phyloP scores from a whole-genome alignment of 768 basidiomycete species.

The Tephrocybe sp. region DNA sequence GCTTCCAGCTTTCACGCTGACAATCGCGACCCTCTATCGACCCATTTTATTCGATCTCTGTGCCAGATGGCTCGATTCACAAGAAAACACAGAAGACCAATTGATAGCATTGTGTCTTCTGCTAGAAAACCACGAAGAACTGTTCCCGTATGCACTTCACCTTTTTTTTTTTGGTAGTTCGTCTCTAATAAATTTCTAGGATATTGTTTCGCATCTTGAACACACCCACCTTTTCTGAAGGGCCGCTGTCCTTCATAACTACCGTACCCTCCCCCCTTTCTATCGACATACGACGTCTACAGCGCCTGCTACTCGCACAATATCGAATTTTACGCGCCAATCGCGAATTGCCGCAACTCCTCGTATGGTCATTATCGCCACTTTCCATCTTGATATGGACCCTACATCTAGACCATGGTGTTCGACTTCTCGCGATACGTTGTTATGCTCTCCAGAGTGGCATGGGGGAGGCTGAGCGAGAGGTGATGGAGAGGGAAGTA shows the following conservation, averaged over 20 bases:
- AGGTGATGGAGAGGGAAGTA: constrained; percentile 57
- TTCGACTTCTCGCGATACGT: constrained; percentile 69
- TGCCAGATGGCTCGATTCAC: constrained; percentile 74
- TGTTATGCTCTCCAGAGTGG: constrained; percentile 77
- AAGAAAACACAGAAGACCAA: constrained; percentile 48
- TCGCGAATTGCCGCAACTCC: constrained; percentile 58
- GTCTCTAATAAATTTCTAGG: constrained; percentile 33
- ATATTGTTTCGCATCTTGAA: constrained; percentile 54
- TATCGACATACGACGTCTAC: constrained; percentile 50
- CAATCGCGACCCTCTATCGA: constrained; percentile 65
- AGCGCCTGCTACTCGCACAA: constrained; percentile 74
- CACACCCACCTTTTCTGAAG: constrained; percentile 41
- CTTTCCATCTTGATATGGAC: constrained; percentile 45
- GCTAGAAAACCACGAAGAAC: constrained; percentile 67
- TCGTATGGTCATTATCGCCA: constrained; percentile 68
- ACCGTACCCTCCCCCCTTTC: constrained; percentile 29
- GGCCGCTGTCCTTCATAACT: constrained; percentile 54
- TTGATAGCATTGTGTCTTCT: constrained; percentile 62
- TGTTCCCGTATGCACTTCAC: constrained; percentile 59
- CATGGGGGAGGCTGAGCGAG: constrained; percentile 77
- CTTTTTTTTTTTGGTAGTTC: constrained; percentile 13
- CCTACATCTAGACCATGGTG: constrained; percentile 52
- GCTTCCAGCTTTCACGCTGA: constrained; percentile 59
- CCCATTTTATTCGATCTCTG: constrained; percentile 81
- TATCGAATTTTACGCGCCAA: constrained; percentile 80